A percentile compares a stretch with the other conserved stretches of the same genome.
phyloP scores from a whole-genome alignment of 2,329 filamentous ascomycete species.

The Diaporthe amygdali region DNA sequence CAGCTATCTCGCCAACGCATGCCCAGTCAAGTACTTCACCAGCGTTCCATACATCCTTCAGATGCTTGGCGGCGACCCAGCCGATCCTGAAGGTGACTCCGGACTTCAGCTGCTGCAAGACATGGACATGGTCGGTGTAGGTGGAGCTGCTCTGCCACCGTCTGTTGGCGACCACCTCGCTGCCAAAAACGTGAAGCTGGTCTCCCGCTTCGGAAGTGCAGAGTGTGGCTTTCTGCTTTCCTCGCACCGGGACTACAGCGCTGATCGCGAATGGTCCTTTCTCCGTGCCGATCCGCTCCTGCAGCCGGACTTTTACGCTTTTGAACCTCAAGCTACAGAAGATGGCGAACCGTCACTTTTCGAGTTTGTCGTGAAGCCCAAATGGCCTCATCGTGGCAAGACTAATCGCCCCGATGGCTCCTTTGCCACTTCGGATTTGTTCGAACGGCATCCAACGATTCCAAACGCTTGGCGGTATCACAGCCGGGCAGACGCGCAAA shows the following conservation, averaged over 20 bases:
- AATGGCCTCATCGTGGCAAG: slow-evolving; percentile 66
- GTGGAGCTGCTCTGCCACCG: slow-evolving; percentile 62
- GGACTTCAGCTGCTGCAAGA: slow-evolving; percentile 48
- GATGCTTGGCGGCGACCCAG: slow-evolving; percentile 45
- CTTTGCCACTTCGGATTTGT: slow-evolving; percentile 68
- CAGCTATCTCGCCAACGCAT: slow-evolving; percentile 23
- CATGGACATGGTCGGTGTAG: slow-evolving; percentile 68
- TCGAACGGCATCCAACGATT: slow-evolving; percentile 57
- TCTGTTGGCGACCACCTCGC: slow-evolving; percentile 60
- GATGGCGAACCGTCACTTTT: slow-evolving; percentile 39
- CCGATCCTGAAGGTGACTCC: slow-evolving; percentile 34
- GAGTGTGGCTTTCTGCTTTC: slow-evolving; percentile 71
- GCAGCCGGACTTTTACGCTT: slow-evolving; percentile 40
- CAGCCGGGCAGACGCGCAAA: slow-evolving; percentile 64
- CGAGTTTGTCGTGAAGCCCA: slow-evolving; percentile 59
- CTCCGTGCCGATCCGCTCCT: slow-evolving; percentile 44
- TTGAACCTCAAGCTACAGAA: slow-evolving; percentile 47
- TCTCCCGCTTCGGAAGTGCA: slow-evolving; percentile 69
- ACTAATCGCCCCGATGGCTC: slow-evolving; percentile 63
- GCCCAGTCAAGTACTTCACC: slow-evolving; percentile 60
- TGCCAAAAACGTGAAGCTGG: slow-evolving; percentile 54
- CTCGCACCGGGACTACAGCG: slow-evolving; percentile 59
- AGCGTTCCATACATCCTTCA: slow-evolving; percentile 65
- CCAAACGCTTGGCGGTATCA: slow-evolving; percentile 66
- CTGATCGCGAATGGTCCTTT: slow-evolving; percentile 66